Percentiles rank a stretch among this genome's conserved stretches.
phyloP scores from a whole-genome alignment of 345 rosid genomes.

The Eucalyptus albens region DNA sequence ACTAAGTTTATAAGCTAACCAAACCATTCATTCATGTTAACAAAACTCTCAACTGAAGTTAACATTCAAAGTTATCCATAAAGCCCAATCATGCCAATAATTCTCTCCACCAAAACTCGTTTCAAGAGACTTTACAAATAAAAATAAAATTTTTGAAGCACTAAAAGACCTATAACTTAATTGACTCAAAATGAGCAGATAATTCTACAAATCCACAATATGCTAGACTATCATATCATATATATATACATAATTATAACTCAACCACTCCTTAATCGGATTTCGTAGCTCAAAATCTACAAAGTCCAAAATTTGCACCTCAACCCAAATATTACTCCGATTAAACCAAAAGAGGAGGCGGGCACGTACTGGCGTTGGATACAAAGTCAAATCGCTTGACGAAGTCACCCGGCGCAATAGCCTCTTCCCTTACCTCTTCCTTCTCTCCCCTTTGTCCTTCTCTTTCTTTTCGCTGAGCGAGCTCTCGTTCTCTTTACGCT shows the following conservation, averaged over 20 bases:
- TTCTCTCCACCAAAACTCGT: not conserved
- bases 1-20: accelerated
- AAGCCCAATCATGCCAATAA: not conserved
- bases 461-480: not conserved
- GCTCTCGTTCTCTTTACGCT: not conserved
- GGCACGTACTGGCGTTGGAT: no score
- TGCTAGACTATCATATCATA: not conserved
- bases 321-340: not conserved
- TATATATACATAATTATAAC: no score
- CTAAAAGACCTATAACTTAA: not conserved
- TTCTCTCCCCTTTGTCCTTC: not conserved
- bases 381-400: not conserved
- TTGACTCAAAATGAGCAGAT: not conserved
- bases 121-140: no score
- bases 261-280: no score
- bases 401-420: not conserved
- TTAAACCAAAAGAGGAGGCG: no score
- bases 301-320: not conserved
- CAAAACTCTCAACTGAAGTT: no score
- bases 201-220: no score
- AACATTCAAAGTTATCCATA: not conserved
- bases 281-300: not conserved
- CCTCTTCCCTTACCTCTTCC: no score
- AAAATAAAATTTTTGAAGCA: not conserved
- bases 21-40: no score